Evolutionary conservation across 2,329 filamentous ascomycete species (phyloP).

Genomic region (Fusarium torulosum): DNA sequence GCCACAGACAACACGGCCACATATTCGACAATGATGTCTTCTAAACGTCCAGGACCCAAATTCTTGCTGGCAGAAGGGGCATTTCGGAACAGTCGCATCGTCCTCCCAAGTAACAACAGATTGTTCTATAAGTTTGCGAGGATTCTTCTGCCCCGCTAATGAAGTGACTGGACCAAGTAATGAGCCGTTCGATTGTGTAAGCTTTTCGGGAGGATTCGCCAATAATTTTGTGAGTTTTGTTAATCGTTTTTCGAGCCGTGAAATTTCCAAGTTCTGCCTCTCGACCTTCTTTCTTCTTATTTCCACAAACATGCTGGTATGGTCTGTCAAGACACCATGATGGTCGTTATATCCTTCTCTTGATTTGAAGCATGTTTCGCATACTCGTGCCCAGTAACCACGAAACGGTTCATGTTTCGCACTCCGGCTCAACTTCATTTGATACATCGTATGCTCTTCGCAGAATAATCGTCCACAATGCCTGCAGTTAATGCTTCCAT

Average conservation of each 20-base stretch:
- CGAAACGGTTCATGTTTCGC: slow-evolving; percentile 90
- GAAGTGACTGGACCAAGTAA: slow-evolving; percentile 72
- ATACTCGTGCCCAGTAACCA: slow-evolving; percentile 94
- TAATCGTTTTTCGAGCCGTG: slow-evolving; percentile 89
- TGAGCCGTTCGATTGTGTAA: slow-evolving; percentile 63
- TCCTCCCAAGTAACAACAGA: slow-evolving; percentile 96
- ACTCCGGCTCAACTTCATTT: slow-evolving; percentile 94
- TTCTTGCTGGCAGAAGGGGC: slow-evolving; percentile 95
- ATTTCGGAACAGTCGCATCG: slow-evolving; percentile 81
- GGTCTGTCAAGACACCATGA: slow-evolving; percentile 76
- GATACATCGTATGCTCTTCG: slow-evolving; percentile 98
- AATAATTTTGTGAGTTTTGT: slow-evolving; percentile 90
- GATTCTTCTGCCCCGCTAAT: slow-evolving; percentile 76
- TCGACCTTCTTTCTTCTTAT: slow-evolving; percentile 84
- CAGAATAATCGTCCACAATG: slow-evolving; percentile 95
- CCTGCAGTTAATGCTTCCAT: slow-evolving; percentile 90
- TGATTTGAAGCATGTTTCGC: slow-evolving; percentile 99
- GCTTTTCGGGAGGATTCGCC: slow-evolving; percentile 78
- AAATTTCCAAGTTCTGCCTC: slow-evolving; percentile 87
- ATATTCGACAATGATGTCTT: slow-evolving; percentile 93
- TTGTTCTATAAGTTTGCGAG: slow-evolving; percentile 86
- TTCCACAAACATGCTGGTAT: slow-evolving; percentile 76
- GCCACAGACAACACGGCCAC: slow-evolving; percentile 91
- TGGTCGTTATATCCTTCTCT: slow-evolving; percentile 96
- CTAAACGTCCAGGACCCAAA: slow-evolving; percentile 94